Evolutionary conservation across 2,329 filamentous ascomycete genomes (phyloP).

Genomic region (Cercospora beticola): DNA sequence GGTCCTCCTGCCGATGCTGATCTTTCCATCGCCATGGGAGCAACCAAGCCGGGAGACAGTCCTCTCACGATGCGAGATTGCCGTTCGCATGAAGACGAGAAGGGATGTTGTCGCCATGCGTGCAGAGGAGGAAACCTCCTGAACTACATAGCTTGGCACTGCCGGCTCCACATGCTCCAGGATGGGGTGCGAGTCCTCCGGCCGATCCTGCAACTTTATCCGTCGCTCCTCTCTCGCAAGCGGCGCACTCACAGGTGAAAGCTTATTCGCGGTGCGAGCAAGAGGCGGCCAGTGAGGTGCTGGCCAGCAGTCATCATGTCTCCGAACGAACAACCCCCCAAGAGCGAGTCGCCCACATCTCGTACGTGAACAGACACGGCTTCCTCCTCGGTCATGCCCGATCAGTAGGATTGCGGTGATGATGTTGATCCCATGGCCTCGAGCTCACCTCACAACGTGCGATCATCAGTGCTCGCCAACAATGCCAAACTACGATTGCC

Average conservation of each 20-base stretch:
- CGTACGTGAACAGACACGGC: constrained; percentile 5
- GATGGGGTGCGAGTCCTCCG: neutral
- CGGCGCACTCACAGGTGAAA: neutral
- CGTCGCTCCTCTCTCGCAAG: neutral
- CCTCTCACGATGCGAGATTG: neutral
- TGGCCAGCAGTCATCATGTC: constrained; percentile 3
- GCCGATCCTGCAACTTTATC: neutral
- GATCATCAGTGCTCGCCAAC: constrained; percentile 23
- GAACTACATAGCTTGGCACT: neutral
- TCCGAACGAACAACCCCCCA: neutral
- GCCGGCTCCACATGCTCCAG: neutral
- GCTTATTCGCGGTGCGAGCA: neutral
- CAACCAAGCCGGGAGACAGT: neutral
- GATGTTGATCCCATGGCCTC: constrained; percentile 11
- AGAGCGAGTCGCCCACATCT: constrained; percentile 3
- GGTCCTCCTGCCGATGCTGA: neutral
- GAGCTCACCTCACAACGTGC: constrained; percentile 14
- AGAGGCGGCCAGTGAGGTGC: neutral
- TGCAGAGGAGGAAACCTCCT: neutral
- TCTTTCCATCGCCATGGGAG: neutral
- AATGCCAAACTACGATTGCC: constrained; percentile 60
- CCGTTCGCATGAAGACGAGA: neutral
- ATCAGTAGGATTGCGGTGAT: neutral
- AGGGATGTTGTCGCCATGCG: neutral
- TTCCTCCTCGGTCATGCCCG: neutral